Percentiles rank a stretch among this genome's conserved stretches.
phyloP scores from a whole-genome alignment of 148 eudicot genomes.

The Heliosperma pusillum region DNA sequence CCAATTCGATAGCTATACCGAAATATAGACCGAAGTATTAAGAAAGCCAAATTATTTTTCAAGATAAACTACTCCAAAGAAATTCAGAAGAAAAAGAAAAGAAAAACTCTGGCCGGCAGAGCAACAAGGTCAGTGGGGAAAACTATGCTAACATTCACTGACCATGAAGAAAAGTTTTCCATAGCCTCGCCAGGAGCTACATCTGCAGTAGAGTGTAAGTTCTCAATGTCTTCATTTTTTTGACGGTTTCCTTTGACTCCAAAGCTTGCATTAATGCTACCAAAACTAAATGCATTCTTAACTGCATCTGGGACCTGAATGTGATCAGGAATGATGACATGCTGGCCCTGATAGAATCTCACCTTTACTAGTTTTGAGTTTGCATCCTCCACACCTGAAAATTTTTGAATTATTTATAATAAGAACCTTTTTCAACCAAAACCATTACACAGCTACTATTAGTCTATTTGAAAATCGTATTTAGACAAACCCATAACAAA shows the following conservation, averaged over 20 bases:
- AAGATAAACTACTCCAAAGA: neutral
- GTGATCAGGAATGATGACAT: constrained; percentile 69
- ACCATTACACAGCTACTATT: neutral
- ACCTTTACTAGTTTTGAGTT: constrained; percentile 44
- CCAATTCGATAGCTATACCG: too few species aligned
- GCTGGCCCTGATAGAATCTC: constrained; percentile 35
- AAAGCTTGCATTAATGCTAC: constrained; percentile 53
- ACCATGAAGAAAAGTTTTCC: constrained; percentile 39
- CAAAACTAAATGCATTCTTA: constrained; percentile 55
- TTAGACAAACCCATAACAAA: neutral
- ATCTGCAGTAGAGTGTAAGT: constrained; percentile 24
- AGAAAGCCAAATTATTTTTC: neutral
- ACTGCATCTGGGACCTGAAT: constrained; percentile 68
- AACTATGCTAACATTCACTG: constrained; percentile 16
- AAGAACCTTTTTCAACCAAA: constrained; percentile 14
- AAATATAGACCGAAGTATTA: too few species aligned
- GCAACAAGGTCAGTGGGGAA: neutral
- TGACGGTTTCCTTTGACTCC: constrained; percentile 19
- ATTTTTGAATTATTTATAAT: constrained; percentile 9
- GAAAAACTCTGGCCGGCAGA: neutral
- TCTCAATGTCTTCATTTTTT: constrained; percentile 19
- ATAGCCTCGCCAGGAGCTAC: constrained; percentile 27
- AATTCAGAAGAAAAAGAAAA: neutral
- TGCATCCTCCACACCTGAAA: constrained; percentile 35
- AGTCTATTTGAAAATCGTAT: constrained; percentile 8